Base-by-base conservation (phyloP, 495 filamentous ascomycete species). In the Penicillium samsonianum region DNA sequence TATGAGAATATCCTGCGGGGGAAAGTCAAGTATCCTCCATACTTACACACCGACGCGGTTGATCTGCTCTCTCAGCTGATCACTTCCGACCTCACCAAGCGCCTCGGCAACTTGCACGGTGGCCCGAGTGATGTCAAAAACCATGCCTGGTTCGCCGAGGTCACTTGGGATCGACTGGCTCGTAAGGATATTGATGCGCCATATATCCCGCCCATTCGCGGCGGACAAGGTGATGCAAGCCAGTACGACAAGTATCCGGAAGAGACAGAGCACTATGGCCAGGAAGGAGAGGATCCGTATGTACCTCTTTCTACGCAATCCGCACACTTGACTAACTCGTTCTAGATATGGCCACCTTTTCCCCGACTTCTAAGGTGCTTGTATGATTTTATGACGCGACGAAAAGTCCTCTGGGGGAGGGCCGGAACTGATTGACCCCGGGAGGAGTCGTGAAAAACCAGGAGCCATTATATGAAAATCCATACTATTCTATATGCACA, bases 201-300 rank as follows among this genome's bases (percentile, higher is more conserved):
- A 5, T 98, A 98, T 70, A 92, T 96, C 43, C 94, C 94, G n/a
- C 94, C 94, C 0, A 92, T 98, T 26, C 86, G 90, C 64, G 91
- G 90, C 25, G 94, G 94, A 48, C 86, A 91, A 31, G 94, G 94
- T 52, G 94, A 98, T 78, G 89, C 94, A 31, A 97, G 92, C 74
- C 91, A 96, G 74, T 98, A 98, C 65, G 94, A 98, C 74, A 90
- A 90, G 68, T 98, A 98, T 75, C 91, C 94, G 3, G 94, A 98
- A 76, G 94, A 98, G 69, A 90, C 89, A 47, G 94, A 98, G 73
- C 82, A 85, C 62, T 98, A 98, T 67, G 92, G 92, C 44, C 74
- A 81, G 50, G 74, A 73, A 26, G 90, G 91, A 19, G 80, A 86
- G 51, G 92, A 97, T 75, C 80, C 87, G 92, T 96, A 83, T 70